Evolutionary conservation across 2,329 filamentous ascomycete species (phyloP).

Genomic region (Botrytis elliptica): DNA sequence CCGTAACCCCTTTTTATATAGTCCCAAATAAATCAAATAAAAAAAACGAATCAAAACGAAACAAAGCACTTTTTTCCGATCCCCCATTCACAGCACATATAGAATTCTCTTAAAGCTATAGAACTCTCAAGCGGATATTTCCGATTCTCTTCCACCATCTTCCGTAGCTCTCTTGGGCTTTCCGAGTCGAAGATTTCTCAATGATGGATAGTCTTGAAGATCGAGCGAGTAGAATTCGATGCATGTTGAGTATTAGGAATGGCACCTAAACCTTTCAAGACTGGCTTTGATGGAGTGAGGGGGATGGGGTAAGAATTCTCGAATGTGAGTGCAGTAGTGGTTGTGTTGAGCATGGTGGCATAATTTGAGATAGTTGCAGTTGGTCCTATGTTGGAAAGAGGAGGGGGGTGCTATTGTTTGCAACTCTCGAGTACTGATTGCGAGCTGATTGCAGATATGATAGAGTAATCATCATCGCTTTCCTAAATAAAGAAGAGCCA

Average conservation of each 20-base stretch:
- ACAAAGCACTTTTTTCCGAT: background rate
- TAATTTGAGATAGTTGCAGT: background rate
- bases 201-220: background rate
- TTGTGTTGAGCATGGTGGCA: background rate
- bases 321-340: background rate
- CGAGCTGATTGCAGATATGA: background rate
- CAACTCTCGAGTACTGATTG: background rate
- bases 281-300: background rate
- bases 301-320: background rate
- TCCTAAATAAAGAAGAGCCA: conserved; percentile 5
- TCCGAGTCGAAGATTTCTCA: background rate
- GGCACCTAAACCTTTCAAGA: background rate
- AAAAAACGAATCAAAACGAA: background rate
- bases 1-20: background rate
- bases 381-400: background rate
- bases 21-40: background rate
- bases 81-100: background rate
- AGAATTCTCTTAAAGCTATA: background rate
- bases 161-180: background rate
- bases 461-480: conserved; percentile 3
- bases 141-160: background rate
- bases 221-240: background rate
- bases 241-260: background rate
- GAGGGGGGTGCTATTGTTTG: background rate
- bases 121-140: background rate